phyloP scores from a whole-genome alignment of 768 basidiomycete genomes.

The Termitomyces sp. region DNA sequence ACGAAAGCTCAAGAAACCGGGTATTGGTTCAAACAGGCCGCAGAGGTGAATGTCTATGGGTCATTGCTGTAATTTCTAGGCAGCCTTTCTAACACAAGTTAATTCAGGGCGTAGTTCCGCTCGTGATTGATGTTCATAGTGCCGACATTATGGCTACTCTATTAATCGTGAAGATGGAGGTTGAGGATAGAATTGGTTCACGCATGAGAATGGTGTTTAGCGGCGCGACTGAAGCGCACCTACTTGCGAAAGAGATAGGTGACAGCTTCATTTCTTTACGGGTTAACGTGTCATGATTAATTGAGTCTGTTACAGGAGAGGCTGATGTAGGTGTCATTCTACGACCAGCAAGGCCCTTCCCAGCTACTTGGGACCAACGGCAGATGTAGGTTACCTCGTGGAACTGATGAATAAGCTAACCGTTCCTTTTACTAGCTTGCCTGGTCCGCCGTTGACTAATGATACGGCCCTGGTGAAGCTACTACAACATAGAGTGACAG shows the following conservation, averaged over 20 bases:
- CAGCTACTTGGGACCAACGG: slow-evolving; percentile 65
- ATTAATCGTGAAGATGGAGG: slow-evolving; percentile 61
- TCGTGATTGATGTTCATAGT: slow-evolving; percentile 63
- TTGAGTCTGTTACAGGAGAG: slow-evolving; percentile 27
- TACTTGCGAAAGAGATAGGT: slow-evolving; percentile 67
- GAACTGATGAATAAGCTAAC: slow-evolving; percentile 2
- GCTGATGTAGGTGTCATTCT: slow-evolving; percentile 47
- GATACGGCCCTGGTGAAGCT: slow-evolving; percentile 59
- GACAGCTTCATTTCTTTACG: slow-evolving; percentile 2
- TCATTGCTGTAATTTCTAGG: not conserved
- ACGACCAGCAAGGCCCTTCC: slow-evolving; percentile 60
- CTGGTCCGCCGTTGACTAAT: slow-evolving; percentile 71
- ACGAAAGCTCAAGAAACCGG: slow-evolving; percentile 41
- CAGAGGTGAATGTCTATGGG: slow-evolving; percentile 34
- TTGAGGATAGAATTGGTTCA: slow-evolving; percentile 52
- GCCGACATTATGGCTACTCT: slow-evolving; percentile 73
- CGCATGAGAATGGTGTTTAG: slow-evolving; percentile 58
- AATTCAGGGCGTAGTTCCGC: slow-evolving; percentile 51
- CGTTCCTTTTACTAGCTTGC: slow-evolving; percentile 36
- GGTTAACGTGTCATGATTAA: not conserved
- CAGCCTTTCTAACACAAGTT: slow-evolving; percentile 4
- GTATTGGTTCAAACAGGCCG: slow-evolving; percentile 50
- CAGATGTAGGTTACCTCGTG: slow-evolving; percentile 44
- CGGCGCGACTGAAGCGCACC: slow-evolving; percentile 58
- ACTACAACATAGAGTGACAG: slow-evolving; percentile 67